Base-by-base conservation (phyloP, 768 basidiomycete genomes). In the Zangia roseola region DNA sequence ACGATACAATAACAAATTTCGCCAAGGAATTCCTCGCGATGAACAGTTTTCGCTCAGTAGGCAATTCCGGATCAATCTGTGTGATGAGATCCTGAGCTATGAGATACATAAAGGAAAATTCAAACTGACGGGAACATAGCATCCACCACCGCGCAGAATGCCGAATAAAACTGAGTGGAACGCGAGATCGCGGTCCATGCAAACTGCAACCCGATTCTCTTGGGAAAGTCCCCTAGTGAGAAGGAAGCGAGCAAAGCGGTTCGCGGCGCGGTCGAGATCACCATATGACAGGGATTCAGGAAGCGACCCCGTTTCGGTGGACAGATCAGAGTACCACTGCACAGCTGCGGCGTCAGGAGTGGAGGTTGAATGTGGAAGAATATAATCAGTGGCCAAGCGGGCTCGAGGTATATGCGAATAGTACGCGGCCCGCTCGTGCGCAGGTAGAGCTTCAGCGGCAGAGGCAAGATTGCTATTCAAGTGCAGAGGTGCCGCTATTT, bases 61-160 rank as follows among this genome's bases (percentile, higher is more conserved):
- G 77, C 28, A 79, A 62, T 47, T 78, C 76, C 5, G 78, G 75
- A 50, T 79, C 77, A 44, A 79, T 78, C 77, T 79, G 33, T n/a
- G n/a, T 4, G 47, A 36, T 30, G 13, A 21, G 28, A 47, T 34
- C 39, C 21, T 47, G 14, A 49, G 40, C 17, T 25, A 20, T 36
- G n/a, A 31, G 42, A 40, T 16, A n/a, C 20, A 20, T 10, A 19
- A 31, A 41, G 19, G 60, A 71, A 72, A 36, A 51, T 6, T 17
- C n/a, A 17, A 16, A 52, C 58, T 38, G 9, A 78, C 78, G 10
- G 78, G 75, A 41, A 79, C 78, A 58, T 79, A 79, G 43, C 78
- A 77, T 34, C 70, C 77, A 35, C 78, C 78, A 20, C 77, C 73
- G 30, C 71, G 74, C 53, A 77, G 63, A 25, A 77, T 68, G 7